Conservation (phyloP, 2,329 filamentous ascomycete genomes). For the Fusarium aywerte region DNA sequence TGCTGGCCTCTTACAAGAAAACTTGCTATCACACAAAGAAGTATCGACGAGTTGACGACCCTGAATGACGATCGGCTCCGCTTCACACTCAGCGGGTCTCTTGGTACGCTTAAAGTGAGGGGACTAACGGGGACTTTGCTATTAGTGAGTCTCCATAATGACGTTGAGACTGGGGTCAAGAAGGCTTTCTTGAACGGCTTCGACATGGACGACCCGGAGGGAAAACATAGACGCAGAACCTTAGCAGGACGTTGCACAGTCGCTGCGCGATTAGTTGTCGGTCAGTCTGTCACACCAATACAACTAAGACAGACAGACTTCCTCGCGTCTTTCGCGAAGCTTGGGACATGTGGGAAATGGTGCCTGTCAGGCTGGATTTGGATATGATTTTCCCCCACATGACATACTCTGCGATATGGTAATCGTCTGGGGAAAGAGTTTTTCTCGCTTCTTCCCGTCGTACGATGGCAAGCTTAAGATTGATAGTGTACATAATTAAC, state of each 20-base stretch:
- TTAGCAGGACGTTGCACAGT: neutral
- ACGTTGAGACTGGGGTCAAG: slow-evolving; percentile 32
- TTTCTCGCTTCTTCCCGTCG: slow-evolving; percentile 39
- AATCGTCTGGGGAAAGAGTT: slow-evolving; percentile 30
- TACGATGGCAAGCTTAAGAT: slow-evolving; percentile 37
- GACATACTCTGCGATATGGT: slow-evolving; percentile 36
- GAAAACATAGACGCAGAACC: neutral
- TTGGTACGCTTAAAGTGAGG: slow-evolving; percentile 30
- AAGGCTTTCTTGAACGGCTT: slow-evolving; percentile 11
- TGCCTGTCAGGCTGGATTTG: slow-evolving; percentile 28
- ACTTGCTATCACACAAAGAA: neutral
- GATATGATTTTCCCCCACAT: slow-evolving; percentile 40
- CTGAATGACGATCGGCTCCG: slow-evolving; percentile 41
- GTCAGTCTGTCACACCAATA: slow-evolving; percentile 4
- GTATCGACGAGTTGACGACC: slow-evolving; percentile 31
- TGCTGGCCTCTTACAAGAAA: slow-evolving; percentile 11
- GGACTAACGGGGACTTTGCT: slow-evolving; percentile 1
- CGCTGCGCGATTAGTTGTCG: slow-evolving; percentile 17
- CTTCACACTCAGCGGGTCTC: slow-evolving; percentile 36
- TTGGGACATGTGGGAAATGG: slow-evolving; percentile 24
- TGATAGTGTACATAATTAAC: neutral
- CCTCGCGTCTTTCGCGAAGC: slow-evolving; percentile 11
- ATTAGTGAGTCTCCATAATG: slow-evolving; percentile 40
- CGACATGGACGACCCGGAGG: slow-evolving; percentile 4
- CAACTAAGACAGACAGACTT: slow-evolving; percentile 2